Evolutionary conservation across 2,329 filamentous ascomycete species (phyloP).

Genomic region (Macroventuria anomochaeta): DNA sequence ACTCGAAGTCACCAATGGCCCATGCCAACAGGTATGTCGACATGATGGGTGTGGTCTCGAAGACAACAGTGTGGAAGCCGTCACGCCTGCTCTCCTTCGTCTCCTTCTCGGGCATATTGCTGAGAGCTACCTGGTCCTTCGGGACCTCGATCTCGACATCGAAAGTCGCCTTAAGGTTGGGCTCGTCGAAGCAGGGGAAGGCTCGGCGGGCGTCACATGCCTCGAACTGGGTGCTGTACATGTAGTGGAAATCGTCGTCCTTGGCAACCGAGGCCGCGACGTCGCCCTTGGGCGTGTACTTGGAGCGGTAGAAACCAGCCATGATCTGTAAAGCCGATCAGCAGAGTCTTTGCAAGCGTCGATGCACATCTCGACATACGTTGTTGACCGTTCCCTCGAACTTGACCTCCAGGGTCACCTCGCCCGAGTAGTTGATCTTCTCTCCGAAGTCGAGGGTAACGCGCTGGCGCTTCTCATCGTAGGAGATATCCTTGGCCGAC

Average conservation of each 20-base stretch:
- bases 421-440: constrained; percentile 70
- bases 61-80: constrained; percentile 79
- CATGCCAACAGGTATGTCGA: constrained; percentile 95
- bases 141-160: constrained; percentile 93
- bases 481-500: constrained; percentile 71
- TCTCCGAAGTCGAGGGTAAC: constrained; percentile 78
- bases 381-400: constrained; percentile 88
- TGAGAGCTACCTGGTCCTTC: constrained; percentile 83
- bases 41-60: constrained; percentile 92
- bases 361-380: constrained; percentile 47
- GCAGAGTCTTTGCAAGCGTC: neutral
- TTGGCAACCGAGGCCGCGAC: constrained; percentile 79
- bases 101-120: constrained; percentile 92
- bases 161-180: constrained; percentile 94
- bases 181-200: constrained; percentile 98
- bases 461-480: constrained; percentile 84
- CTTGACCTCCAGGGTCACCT: constrained; percentile 71
- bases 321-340: constrained; percentile 57
- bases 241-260: constrained; percentile 69
- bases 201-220: constrained; percentile 92
- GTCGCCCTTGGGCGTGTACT: constrained; percentile 82
- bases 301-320: constrained; percentile 91
- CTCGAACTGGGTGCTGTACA: constrained; percentile 96
- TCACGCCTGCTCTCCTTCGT: constrained; percentile 74
- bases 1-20: constrained; percentile 97